Percentiles rank a stretch among this genome's conserved stretches.
Conservation (phyloP, 2,329 filamentous ascomycete species). For the Polychaeton citri region DNA sequence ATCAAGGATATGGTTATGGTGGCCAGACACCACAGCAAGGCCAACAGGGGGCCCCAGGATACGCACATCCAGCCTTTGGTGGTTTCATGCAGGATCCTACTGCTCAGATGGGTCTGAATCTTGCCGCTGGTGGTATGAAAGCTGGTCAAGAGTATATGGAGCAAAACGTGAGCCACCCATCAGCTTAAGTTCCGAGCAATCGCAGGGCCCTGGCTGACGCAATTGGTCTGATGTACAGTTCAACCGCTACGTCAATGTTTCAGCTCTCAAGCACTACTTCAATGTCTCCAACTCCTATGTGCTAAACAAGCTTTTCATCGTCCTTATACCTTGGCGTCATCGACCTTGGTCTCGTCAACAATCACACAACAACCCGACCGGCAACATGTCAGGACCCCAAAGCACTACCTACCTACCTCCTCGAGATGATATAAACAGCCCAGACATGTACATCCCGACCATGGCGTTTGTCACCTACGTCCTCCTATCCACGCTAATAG, state of each 20-base stretch:
- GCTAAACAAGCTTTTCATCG: slow-evolving; percentile 79
- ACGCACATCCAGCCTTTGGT: slow-evolving; percentile 53
- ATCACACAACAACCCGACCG: slow-evolving; percentile 42
- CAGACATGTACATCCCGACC: slow-evolving; percentile 98
- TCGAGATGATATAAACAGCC: slow-evolving; percentile 89
- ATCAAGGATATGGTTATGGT: slow-evolving; percentile 52
- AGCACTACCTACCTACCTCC: slow-evolving; percentile 65
- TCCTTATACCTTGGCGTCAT: slow-evolving; percentile 95
- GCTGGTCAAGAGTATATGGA: slow-evolving; percentile 91
- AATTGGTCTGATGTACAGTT: slow-evolving; percentile 35
- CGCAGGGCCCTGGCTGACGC: not conserved
- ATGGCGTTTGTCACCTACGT: slow-evolving; percentile 99
- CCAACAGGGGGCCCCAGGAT: slow-evolving; percentile 16
- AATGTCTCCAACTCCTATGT: slow-evolving; percentile 98
- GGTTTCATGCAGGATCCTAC: slow-evolving; percentile 94
- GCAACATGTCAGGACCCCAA: slow-evolving; percentile 33
- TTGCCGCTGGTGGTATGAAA: slow-evolving; percentile 81
- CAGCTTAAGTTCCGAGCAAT: not conserved
- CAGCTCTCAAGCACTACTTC: slow-evolving; percentile 95
- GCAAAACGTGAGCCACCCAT: slow-evolving; percentile 58
- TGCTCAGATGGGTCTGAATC: slow-evolving; percentile 86
- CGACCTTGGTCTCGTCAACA: slow-evolving; percentile 94
- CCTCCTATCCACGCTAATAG: slow-evolving; percentile 78
- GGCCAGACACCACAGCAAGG: slow-evolving; percentile 46
- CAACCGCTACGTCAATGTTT: slow-evolving; percentile 78